phyloP scores from a whole-genome alignment of 371 early-diverging fungal genomes.

The Massospora cicadina region DNA sequence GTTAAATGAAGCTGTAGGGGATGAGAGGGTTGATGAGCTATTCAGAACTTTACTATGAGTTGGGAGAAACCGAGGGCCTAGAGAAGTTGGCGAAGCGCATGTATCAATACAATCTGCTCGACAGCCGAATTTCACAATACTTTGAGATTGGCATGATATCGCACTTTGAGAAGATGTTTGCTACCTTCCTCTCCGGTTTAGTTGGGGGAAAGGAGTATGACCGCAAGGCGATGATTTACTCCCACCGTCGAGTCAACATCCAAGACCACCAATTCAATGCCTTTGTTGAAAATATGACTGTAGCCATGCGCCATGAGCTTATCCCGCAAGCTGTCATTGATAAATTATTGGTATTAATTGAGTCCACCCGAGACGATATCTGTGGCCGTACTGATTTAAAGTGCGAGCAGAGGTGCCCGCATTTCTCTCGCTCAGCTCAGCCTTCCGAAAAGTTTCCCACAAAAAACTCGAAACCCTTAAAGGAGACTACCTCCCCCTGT shows the following conservation, averaged over 20 bases:
- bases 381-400: neutral
- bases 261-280: neutral
- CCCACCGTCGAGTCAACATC: neutral
- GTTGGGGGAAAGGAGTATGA: neutral
- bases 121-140: neutral
- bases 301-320: constrained; percentile 1
- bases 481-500: neutral
- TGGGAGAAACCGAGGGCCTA: neutral
- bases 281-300: neutral
- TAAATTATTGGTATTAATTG: neutral
- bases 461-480: neutral
- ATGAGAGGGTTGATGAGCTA: neutral
- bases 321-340: neutral
- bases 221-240: neutral
- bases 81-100: neutral
- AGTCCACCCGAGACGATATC: neutral
- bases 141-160: constrained; percentile 2
- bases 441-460: too few species aligned
- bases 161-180: constrained; percentile 1
- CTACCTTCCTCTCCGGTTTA: neutral
- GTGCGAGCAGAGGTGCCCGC: too few species aligned
- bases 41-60: neutral
- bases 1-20: too few species aligned
- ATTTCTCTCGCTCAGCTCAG: neutral
- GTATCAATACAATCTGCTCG: neutral